Evolutionary conservation across 345 rosid species (phyloP), one percentile per base, ranked within the genome.

Genomic region (Lagerstroemia speciosa): DNA sequence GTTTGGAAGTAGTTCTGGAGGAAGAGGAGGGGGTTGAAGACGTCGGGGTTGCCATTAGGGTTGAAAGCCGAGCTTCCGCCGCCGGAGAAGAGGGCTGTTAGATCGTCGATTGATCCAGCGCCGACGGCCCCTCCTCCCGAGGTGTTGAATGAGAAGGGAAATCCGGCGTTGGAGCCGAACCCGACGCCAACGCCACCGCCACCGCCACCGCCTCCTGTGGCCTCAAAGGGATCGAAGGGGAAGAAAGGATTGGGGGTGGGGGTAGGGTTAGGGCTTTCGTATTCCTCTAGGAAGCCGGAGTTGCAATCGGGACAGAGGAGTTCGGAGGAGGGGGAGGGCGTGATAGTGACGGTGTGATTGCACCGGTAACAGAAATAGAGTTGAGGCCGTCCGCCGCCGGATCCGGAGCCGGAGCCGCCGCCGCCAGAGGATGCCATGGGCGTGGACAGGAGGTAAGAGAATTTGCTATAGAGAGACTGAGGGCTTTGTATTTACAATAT

Each of bases 331-430:
- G 84, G 77, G 1, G 83, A 71, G 0, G 77, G 65, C 0, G 81
- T 41, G 48, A 87, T 64, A 30, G 79, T 78, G 68, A 89, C 88
- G 26, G 83, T 84, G 15, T 77, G 86, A 38, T 81, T 40, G 83
- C 91, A 89, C 76, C 79, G 78, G 74, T 89, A 32, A 65, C 96
- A 89, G 81, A 78, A 87, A 67, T 78, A 89, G 58, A 66, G 79
- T 74, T 84, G 84, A 9, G 83, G 76, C 1, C 41, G 52, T 65
- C 40, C 76, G 34, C 69, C 80, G 62, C 65, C 71, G 46, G n/a
- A n/a, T n/a, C 78, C 79, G 66, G 64, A 73, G 62, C 62, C 76
- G 63, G 71, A n/a, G n/a, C n/a, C 50, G 38, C 62, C 50, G 27
- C 64, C 80, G 72, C 76, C 79, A 69, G 74, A 75, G 73, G 80